Conservation (phyloP, 306 rosid genomes). For the Lathyrus sativus region DNA sequence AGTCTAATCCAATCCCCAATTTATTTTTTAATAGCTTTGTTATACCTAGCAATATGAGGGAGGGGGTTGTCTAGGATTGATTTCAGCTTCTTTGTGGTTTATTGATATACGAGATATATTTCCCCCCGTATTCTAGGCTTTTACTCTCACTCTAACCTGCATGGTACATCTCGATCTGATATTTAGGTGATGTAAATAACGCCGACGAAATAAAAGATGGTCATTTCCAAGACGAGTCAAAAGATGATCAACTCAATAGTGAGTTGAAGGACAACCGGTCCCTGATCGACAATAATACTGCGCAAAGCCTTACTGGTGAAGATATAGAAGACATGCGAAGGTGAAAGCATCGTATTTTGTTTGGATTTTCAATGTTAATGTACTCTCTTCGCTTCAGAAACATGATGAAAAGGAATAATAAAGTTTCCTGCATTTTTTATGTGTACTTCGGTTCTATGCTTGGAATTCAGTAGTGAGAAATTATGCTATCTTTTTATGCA, state of each 20-base stretch:
- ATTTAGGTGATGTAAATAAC: slow-evolving; percentile 43
- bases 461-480: neutral
- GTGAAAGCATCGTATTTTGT: slow-evolving; percentile 42
- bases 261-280: slow-evolving; percentile 75
- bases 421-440: slow-evolving; percentile 1
- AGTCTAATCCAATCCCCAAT: too few relatives aligned
- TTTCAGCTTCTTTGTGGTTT: neutral
- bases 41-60: neutral
- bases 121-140: neutral
- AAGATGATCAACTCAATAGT: slow-evolving; percentile 43
- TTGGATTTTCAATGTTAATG: slow-evolving; percentile 1
- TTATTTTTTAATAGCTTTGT: too few relatives aligned
- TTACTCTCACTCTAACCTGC: neutral
- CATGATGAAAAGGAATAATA: neutral
- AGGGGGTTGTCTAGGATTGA: neutral
- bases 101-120: neutral
- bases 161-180: slow-evolving; percentile 4
- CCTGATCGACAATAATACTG: slow-evolving; percentile 74
- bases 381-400: neutral
- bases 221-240: slow-evolving; percentile 49
- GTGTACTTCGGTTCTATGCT: slow-evolving; percentile 9
- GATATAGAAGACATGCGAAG: slow-evolving; percentile 79
- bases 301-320: slow-evolving; percentile 83
- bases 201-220: slow-evolving; percentile 46
- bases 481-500: slow-evolving; percentile 40